Conservation (phyloP, 1,139 yeast species). For the Taphrina confusa region DNA sequence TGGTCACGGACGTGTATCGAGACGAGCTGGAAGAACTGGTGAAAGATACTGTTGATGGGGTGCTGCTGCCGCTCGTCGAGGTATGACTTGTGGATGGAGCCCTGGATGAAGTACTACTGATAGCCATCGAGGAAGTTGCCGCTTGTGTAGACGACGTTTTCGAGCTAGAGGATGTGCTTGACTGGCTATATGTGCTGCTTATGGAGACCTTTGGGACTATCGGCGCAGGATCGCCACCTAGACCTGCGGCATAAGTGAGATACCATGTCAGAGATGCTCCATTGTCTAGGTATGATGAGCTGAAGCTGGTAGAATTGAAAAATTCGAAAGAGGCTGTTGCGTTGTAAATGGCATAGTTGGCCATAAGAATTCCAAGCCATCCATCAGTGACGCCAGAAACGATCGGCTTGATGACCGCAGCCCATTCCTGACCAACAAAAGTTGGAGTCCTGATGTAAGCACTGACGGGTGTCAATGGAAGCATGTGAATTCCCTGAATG, state of each 20-base stretch:
- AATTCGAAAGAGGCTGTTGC: conserved; percentile 66
- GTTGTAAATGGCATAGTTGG: conserved; percentile 64
- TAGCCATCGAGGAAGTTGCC: neutral
- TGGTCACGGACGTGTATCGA: too few relatives aligned
- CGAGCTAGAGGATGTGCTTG: too few relatives aligned
- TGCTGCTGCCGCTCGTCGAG: too few relatives aligned
- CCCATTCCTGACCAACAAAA: conserved; percentile 83
- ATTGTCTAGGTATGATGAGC: conserved; percentile 62
- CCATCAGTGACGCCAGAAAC: conserved; percentile 64
- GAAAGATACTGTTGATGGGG: neutral
- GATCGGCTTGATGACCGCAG: conserved; percentile 54
- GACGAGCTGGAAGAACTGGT: neutral
- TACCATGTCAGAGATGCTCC: conserved; percentile 94
- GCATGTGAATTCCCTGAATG: conserved; percentile 94
- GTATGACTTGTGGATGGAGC: too few relatives aligned
- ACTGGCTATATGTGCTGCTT: too few relatives aligned
- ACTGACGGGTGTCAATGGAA: conserved; percentile 85
- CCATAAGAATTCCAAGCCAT: conserved; percentile 82
- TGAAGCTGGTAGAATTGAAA: conserved; percentile 59
- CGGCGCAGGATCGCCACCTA: conserved; percentile 42
- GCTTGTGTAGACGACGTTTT: too few relatives aligned
- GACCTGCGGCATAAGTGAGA: conserved; percentile 69
- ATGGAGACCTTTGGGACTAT: too few relatives aligned
- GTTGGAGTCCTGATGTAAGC: conserved; percentile 68
- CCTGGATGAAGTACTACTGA: neutral